Percentiles rank a stretch among this genome's conserved stretches.
These are phyloP conservation scores for Escallonia rubra DNA, from an alignment of 129 eudicot species.

Conservation along the genomic window DNA sequence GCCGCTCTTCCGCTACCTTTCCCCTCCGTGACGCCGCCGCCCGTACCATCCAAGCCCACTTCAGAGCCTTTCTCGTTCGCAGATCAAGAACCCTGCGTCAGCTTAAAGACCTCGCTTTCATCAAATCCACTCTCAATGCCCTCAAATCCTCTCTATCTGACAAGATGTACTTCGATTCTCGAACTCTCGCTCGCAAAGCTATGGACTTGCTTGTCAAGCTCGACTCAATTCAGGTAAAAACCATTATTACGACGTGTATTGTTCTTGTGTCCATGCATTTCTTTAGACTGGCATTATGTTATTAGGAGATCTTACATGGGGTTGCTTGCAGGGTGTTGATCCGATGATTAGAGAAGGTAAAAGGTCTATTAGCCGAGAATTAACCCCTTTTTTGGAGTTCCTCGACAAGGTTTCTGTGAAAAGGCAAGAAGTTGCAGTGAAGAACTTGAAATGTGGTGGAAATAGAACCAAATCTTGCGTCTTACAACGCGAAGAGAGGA, in stretches of 20 bases:
- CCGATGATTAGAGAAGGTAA: conserved; percentile 88
- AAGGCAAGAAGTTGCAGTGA: conserved; percentile 34
- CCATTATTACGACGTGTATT: no score
- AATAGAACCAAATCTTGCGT: conserved; percentile 34
- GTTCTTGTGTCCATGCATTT: no score
- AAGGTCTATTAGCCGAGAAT: conserved; percentile 51
- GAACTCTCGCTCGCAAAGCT: conserved; percentile 42
- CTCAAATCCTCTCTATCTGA: conserved; percentile 57
- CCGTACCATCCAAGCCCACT: conserved; percentile 74
- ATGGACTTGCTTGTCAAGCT: conserved; percentile 54
- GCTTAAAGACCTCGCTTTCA: conserved; percentile 62
- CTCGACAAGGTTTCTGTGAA: conserved; percentile 48
- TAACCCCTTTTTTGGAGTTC: conserved; percentile 55
- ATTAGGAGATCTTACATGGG: conserved; percentile 6
- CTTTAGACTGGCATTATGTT: not conserved
- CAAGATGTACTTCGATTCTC: conserved; percentile 39
- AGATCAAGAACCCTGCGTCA: conserved; percentile 77
- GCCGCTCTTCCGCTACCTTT: conserved; percentile 26
- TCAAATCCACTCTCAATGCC: conserved; percentile 55
- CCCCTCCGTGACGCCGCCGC: conserved; percentile 80
- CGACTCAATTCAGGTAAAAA: conserved; percentile 58
- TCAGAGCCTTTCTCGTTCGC: conserved; percentile 69
- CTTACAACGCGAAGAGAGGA: conserved; percentile 19
- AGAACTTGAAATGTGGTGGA: conserved; percentile 37
- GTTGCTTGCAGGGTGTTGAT: conserved; percentile 66